Evolutionary conservation across 495 filamentous ascomycete genomes (phyloP).

Genomic region (Xylaria sp.): DNA sequence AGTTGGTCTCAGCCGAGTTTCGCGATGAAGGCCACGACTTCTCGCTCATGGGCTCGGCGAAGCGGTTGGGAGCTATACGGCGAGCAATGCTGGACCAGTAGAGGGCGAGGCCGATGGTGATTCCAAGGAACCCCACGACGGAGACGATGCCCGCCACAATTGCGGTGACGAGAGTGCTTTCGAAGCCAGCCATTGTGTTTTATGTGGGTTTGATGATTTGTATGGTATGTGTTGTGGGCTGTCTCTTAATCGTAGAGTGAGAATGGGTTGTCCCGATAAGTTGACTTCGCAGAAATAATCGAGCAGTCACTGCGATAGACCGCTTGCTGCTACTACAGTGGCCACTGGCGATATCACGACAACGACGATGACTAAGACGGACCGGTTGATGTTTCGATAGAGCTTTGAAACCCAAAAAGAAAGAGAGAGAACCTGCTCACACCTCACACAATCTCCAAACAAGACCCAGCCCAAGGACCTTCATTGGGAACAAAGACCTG

Average conservation of each 20-base stretch:
- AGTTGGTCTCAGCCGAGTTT: slow-evolving; percentile 26
- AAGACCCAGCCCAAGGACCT: not conserved
- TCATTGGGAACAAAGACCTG: slow-evolving; percentile 4
- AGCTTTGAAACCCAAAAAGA: slow-evolving; percentile 3
- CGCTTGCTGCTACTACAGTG: not conserved
- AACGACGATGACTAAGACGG: not conserved
- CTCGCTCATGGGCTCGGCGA: slow-evolving; percentile 32
- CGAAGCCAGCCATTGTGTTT: slow-evolving; percentile 35
- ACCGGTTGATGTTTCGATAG: not conserved
- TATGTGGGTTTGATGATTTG: not conserved
- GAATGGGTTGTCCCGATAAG: not conserved
- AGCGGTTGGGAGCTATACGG: slow-evolving; percentile 32
- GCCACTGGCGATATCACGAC: not conserved
- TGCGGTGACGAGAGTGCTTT: slow-evolving; percentile 34
- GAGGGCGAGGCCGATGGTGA: slow-evolving; percentile 35
- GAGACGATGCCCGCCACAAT: slow-evolving; percentile 34
- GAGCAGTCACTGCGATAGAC: not conserved
- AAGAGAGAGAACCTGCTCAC: slow-evolving; percentile 19
- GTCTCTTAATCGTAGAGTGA: not conserved
- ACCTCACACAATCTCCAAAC: slow-evolving; percentile 1
- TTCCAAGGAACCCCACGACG: slow-evolving; percentile 24
- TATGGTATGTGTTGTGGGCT: not conserved
- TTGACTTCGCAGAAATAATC: not conserved
- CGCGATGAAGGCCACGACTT: slow-evolving; percentile 36
- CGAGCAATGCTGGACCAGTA: slow-evolving; percentile 40